Conservation (phyloP, 2,329 filamentous ascomycete species). For the Aspergillus flavus region DNA sequence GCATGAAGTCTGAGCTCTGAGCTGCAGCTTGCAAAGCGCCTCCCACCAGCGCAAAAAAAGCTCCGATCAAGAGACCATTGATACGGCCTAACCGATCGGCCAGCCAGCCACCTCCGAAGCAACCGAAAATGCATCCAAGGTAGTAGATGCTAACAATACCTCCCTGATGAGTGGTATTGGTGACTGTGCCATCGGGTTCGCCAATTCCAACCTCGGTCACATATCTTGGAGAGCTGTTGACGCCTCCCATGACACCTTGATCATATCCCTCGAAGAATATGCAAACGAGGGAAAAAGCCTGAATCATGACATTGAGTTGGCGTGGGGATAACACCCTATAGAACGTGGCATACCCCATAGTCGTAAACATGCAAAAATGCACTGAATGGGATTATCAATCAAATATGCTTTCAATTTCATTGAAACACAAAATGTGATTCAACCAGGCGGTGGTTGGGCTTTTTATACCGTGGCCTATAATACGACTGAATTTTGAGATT, state of each 20-base stretch:
- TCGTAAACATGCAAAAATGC: too few species aligned
- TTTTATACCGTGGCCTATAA: too few species aligned
- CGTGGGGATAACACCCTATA: conserved; percentile 48
- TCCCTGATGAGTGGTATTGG: conserved; percentile 53
- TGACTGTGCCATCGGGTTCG: conserved; percentile 49
- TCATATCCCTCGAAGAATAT: conserved; percentile 53
- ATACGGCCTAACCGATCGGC: conserved; percentile 58
- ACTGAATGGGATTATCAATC: too few species aligned
- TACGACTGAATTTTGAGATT: too few species aligned
- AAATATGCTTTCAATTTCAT: not conserved
- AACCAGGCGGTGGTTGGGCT: too few species aligned
- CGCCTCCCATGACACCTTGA: conserved; percentile 57
- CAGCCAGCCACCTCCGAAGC: conserved; percentile 53
- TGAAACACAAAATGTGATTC: too few species aligned
- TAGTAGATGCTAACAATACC: conserved; percentile 58
- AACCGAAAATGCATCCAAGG: conserved; percentile 55
- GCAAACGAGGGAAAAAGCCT: conserved; percentile 34
- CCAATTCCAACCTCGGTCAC: conserved; percentile 49
- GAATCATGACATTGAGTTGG: conserved; percentile 46
- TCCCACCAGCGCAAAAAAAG: conserved; percentile 52
- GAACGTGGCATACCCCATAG: conserved; percentile 43
- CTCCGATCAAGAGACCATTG: conserved; percentile 52
- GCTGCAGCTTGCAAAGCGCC: conserved; percentile 52
- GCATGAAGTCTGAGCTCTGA: conserved; percentile 52
- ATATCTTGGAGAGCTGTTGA: conserved; percentile 48